phyloP scores from a whole-genome alignment of 108 stramenopile species.

The Phaeodactylum tricornutum region DNA sequence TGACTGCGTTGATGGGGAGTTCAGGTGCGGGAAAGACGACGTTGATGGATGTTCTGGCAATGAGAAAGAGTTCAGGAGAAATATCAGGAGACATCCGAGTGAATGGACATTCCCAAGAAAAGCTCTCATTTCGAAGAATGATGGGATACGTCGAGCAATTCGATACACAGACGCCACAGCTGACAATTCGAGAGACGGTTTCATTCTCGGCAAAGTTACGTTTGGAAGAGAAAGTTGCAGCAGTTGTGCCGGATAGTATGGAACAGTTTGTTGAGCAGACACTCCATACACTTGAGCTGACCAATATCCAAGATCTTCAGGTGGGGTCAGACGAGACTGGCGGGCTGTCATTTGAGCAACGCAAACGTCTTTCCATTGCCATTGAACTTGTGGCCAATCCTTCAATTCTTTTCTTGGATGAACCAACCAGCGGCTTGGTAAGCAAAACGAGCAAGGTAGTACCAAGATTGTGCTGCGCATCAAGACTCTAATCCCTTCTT shows the following conservation, averaged over 20 bases:
- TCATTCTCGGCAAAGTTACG: constrained; percentile 77
- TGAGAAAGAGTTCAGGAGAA: constrained; percentile 73
- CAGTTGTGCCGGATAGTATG: constrained; percentile 24
- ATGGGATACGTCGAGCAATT: constrained; percentile 88
- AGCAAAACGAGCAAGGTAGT: background rate
- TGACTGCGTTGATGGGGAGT: constrained; percentile 54
- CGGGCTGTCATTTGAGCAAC: constrained; percentile 58
- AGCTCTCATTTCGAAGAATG: constrained; percentile 43
- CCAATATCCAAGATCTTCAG: constrained; percentile 41
- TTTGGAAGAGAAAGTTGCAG: constrained; percentile 35
- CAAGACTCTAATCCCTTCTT: background rate
- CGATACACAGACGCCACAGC: constrained; percentile 63
- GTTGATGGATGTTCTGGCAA: constrained; percentile 39
- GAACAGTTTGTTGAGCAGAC: constrained; percentile 58
- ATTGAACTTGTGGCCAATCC: constrained; percentile 62
- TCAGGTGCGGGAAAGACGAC: constrained; percentile 36
- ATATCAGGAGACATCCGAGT: constrained; percentile 67
- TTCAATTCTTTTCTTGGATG: constrained; percentile 55
- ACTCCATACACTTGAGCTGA: constrained; percentile 72
- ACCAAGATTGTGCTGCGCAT: background rate
- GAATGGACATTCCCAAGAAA: constrained; percentile 73
- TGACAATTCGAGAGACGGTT: constrained; percentile 80
- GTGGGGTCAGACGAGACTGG: constrained; percentile 64
- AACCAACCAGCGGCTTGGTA: constrained; percentile 60
- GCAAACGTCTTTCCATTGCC: constrained; percentile 66